phyloP scores from a whole-genome alignment of 192 early-diverging fungal species.

The Lobulomyces angularis region DNA sequence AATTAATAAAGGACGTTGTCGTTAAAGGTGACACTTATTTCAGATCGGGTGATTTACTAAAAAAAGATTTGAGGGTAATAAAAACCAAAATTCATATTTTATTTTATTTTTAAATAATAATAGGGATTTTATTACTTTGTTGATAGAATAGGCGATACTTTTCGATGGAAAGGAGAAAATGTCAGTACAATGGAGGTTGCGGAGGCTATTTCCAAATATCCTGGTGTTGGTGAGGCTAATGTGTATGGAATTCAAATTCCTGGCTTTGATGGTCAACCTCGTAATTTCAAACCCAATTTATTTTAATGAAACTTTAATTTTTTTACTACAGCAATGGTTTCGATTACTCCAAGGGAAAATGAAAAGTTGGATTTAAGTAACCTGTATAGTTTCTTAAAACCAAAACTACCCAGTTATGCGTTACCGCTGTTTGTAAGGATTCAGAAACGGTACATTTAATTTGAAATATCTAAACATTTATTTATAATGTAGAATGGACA shows the following conservation, averaged over 20 bases:
- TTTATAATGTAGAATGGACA: constrained; percentile 4
- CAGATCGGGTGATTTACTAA: constrained; percentile 3
- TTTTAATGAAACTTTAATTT: constrained; percentile 13
- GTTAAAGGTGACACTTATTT: constrained; percentile 2
- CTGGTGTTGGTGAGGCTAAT: constrained; percentile 41
- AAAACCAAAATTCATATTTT: too few relatives aligned
- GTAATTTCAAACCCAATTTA: not conserved
- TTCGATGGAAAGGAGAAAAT: constrained; percentile 48
- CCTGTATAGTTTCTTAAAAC: constrained; percentile 16
- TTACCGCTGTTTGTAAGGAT: constrained; percentile 52
- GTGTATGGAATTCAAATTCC: constrained; percentile 53
- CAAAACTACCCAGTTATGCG: constrained; percentile 46
- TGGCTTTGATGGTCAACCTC: constrained; percentile 4
- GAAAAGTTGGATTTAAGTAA: constrained; percentile 26
- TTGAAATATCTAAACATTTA: not conserved
- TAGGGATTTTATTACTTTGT: constrained; percentile 46
- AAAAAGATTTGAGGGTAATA: too few relatives aligned
- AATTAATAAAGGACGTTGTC: not conserved
- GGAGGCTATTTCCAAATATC: constrained; percentile 32
- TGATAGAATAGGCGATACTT: constrained; percentile 51
- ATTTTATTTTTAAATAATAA: too few relatives aligned
- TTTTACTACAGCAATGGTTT: constrained; percentile 59
- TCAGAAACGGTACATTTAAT: constrained; percentile 16
- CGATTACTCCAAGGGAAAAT: constrained; percentile 35
- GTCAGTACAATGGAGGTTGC: constrained; percentile 47